Conservation (phyloP, 257 asterid genomes). For the Forsythia suspensa region DNA sequence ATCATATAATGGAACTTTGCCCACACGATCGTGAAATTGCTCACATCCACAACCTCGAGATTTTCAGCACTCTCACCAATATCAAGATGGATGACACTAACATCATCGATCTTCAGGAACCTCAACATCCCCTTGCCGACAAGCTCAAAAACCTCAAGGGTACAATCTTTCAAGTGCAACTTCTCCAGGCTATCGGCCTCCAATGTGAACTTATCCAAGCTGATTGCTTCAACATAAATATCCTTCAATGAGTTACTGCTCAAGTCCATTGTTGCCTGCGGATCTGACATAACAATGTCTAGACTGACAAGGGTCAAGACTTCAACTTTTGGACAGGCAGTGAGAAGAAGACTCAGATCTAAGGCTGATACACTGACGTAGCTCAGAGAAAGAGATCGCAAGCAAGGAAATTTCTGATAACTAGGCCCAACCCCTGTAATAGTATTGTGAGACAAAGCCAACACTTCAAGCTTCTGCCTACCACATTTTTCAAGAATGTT, state of each 20-base stretch:
- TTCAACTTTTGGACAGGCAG: conserved; percentile 72
- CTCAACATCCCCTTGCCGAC: conserved; percentile 73
- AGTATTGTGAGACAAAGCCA: conserved; percentile 75
- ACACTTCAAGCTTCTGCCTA: conserved; percentile 77
- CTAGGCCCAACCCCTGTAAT: conserved; percentile 80
- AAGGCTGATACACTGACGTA: conserved; percentile 76
- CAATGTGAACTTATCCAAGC: conserved; percentile 78
- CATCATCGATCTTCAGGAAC: conserved; percentile 78
- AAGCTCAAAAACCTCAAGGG: conserved; percentile 82
- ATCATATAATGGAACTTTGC: conserved; percentile 87
- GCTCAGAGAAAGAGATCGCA: conserved; percentile 67
- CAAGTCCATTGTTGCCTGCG: conserved; percentile 72
- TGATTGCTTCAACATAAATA: conserved; percentile 81
- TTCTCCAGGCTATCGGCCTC: conserved; percentile 85
- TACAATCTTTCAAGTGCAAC: conserved; percentile 85
- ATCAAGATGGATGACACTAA: conserved; percentile 91
- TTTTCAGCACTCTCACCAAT: conserved; percentile 80
- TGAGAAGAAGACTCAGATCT: conserved; percentile 75
- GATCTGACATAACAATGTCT: conserved; percentile 84
- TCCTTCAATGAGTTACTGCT: conserved; percentile 71
- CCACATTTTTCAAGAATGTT: conserved; percentile 89
- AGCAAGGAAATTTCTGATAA: conserved; percentile 75
- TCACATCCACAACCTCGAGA: conserved; percentile 83
- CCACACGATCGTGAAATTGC: conserved; percentile 95
- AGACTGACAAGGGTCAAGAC: conserved; percentile 60